Conservation (phyloP, 2,329 filamentous ascomycete species). For the Xylariaceae sp. region DNA sequence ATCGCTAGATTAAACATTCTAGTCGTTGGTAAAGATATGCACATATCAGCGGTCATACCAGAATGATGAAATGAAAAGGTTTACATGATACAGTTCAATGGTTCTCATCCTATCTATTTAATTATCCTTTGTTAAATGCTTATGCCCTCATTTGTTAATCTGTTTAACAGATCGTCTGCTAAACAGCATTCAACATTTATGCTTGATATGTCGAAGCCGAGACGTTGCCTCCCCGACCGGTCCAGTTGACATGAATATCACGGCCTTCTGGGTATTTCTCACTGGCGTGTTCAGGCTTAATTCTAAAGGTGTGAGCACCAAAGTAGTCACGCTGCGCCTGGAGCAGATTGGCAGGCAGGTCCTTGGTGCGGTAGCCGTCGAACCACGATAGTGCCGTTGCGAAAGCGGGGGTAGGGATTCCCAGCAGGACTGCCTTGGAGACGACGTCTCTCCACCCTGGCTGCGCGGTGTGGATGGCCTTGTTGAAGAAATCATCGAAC, state of each 20-base stretch:
- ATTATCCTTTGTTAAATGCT: constrained; percentile 29
- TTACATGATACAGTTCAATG: constrained; percentile 33
- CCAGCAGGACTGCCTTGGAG: constrained; percentile 88
- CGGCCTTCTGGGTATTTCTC: constrained; percentile 82
- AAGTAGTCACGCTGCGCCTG: constrained; percentile 99
- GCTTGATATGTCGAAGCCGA: constrained; percentile 97
- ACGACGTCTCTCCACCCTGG: constrained; percentile 90
- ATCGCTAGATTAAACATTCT: too few species aligned
- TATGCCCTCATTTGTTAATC: constrained; percentile 23
- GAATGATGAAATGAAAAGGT: constrained; percentile 13
- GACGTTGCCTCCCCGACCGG: constrained; percentile 94
- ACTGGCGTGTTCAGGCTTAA: constrained; percentile 80
- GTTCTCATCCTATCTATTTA: constrained; percentile 35
- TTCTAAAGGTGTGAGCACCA: constrained; percentile 87
- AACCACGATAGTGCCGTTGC: constrained; percentile 97
- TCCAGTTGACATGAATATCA: constrained; percentile 99
- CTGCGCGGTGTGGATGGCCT: constrained; percentile 97
- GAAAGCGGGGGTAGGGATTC: constrained; percentile 96
- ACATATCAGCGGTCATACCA: constrained; percentile 11
- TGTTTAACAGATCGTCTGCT: constrained; percentile 19
- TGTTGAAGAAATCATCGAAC: constrained; percentile 99
- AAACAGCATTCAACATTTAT: too few species aligned
- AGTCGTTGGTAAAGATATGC: not conserved
- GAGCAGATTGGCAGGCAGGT: constrained; percentile 96
- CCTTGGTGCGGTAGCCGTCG: constrained; percentile 96